Percentiles rank a stretch among this genome's conserved stretches.
Evolutionary conservation across 495 filamentous ascomycete genomes (phyloP).

Genomic region (Penicillium waksmanii): DNA sequence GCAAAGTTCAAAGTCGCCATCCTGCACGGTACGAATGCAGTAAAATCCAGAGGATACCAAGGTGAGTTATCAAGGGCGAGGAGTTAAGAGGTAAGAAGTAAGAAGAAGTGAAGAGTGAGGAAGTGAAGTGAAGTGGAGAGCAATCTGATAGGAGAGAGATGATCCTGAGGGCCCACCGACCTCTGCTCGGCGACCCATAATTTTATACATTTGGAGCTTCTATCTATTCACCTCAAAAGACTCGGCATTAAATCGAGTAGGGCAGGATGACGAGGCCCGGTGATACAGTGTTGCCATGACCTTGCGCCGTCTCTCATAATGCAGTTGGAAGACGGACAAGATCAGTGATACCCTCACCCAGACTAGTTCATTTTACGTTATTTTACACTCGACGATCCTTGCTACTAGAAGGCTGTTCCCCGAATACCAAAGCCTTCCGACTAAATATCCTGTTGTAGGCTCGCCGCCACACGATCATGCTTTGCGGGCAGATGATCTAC

Average conservation of each 20-base stretch:
- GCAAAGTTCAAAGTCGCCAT: slow-evolving; percentile 59
- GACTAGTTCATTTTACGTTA: not conserved
- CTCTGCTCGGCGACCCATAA: slow-evolving; percentile 13
- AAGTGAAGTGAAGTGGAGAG: not conserved
- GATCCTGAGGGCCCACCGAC: slow-evolving; percentile 10
- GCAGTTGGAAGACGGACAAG: slow-evolving; percentile 14
- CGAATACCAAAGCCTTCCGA: slow-evolving; percentile 7
- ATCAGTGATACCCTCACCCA: not conserved
- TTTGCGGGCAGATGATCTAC: slow-evolving; percentile 25
- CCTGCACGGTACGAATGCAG: not conserved
- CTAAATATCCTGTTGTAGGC: not conserved
- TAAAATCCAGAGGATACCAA: not conserved
- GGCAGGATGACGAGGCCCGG: slow-evolving; percentile 32
- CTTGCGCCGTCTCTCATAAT: slow-evolving; percentile 3
- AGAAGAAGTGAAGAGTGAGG: too few relatives aligned
- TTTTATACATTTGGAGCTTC: slow-evolving; percentile 4
- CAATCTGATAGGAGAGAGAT: slow-evolving; percentile 10
- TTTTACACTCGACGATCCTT: slow-evolving; percentile 22
- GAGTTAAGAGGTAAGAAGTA: not conserved
- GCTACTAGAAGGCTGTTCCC: slow-evolving; percentile 12
- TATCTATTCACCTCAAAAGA: not conserved
- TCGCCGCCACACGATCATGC: slow-evolving; percentile 27
- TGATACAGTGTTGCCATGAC: slow-evolving; percentile 27
- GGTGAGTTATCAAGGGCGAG: not conserved
- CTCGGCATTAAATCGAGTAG: slow-evolving; percentile 6